Conservation (phyloP, 2,329 filamentous ascomycete genomes). For the Epichloe uncinata region DNA sequence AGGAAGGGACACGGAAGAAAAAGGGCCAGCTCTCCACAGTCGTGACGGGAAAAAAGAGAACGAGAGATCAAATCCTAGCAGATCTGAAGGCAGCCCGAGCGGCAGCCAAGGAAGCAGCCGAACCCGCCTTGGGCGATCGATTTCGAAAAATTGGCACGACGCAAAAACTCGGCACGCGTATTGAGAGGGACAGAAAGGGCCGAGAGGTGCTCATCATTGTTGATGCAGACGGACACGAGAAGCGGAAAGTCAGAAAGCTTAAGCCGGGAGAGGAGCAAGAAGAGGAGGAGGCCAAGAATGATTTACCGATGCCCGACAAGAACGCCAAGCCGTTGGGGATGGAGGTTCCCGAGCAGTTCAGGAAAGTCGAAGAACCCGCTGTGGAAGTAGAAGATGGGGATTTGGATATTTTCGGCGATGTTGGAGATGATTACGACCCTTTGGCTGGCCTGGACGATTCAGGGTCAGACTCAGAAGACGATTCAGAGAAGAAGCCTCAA, state of each 20-base stretch:
- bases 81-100: conserved; percentile 50
- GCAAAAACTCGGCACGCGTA: conserved; percentile 39
- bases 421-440: conserved; percentile 54
- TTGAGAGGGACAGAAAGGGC: conserved; percentile 47
- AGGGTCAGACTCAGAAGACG: conserved; percentile 31
- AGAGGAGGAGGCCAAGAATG: conserved; percentile 23
- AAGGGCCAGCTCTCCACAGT: conserved; percentile 47
- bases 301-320: conserved; percentile 40
- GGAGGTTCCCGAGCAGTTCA: conserved; percentile 49
- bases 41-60: conserved; percentile 45
- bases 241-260: conserved; percentile 47
- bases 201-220: conserved; percentile 52
- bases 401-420: conserved; percentile 52
- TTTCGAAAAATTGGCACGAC: conserved; percentile 53
- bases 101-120: conserved; percentile 41
- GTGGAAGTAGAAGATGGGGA: conserved; percentile 39
- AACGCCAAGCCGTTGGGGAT: conserved; percentile 47
- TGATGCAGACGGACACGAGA: conserved; percentile 53
- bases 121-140: conserved; percentile 39
- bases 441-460: conserved; percentile 42
- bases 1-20: conserved; percentile 39
- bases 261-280: conserved; percentile 23
- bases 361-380: conserved; percentile 28
- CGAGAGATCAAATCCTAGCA: conserved; percentile 52
- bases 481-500: conserved; percentile 18